phyloP scores from a whole-genome alignment of 2,329 filamentous ascomycete genomes.

The Colletotrichum tofieldiae region DNA sequence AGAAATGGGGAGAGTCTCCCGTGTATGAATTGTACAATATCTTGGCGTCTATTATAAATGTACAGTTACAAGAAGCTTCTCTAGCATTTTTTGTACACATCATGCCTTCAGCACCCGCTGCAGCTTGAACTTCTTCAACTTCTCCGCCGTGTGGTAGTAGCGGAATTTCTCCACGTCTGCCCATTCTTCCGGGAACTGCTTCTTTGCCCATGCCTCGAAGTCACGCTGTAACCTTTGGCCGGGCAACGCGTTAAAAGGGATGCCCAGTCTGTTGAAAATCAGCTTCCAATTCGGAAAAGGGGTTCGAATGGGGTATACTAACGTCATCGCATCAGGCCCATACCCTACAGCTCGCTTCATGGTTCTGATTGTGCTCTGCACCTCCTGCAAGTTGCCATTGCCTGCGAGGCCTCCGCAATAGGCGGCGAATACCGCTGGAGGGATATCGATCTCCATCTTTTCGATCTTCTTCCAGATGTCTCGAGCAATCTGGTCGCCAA shows the following conservation, averaged over 20 bases:
- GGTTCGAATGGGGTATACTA: conserved; percentile 57
- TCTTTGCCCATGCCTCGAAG: conserved; percentile 82
- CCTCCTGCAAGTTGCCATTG: conserved; percentile 79
- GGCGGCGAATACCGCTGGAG: conserved; percentile 79
- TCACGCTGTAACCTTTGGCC: conserved; percentile 75
- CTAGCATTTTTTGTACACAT: conserved; percentile 53
- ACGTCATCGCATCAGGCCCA: conserved; percentile 80
- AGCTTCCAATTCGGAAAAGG: conserved; percentile 7
- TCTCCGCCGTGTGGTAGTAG: conserved; percentile 60
- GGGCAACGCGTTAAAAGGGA: conserved; percentile 82
- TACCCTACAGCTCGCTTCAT: conserved; percentile 78
- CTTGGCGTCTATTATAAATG: conserved; percentile 43
- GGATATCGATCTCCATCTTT: conserved; percentile 84
- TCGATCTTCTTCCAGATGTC: conserved; percentile 81
- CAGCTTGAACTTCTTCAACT: conserved; percentile 66
- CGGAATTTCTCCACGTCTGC: conserved; percentile 72
- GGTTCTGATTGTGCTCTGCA: conserved; percentile 75
- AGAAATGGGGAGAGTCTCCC: conserved; percentile 13
- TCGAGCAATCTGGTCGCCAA: conserved; percentile 73
- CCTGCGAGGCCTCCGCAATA: conserved; percentile 85
- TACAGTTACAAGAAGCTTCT: conserved; percentile 44
- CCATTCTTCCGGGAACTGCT: conserved; percentile 80
- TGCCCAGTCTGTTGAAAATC: conserved; percentile 72
- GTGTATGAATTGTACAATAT: conserved; percentile 48
- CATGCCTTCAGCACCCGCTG: conserved; percentile 64